A percentile compares a stretch with the other conserved stretches of the same genome.
Conservation (phyloP, 495 filamentous ascomycete genomes). For the Tuber brumale region DNA sequence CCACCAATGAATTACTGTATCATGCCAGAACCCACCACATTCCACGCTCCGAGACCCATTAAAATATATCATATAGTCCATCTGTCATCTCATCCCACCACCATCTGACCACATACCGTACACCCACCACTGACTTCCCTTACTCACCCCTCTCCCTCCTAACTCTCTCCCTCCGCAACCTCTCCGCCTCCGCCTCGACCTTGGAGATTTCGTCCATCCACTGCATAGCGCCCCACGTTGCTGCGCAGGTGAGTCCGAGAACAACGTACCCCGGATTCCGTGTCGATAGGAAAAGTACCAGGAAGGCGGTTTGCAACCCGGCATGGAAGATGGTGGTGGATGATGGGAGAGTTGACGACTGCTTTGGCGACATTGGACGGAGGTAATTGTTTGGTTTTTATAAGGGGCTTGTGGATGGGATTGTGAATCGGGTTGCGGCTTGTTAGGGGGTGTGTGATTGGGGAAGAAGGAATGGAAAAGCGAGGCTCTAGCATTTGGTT, state of each 20-base stretch:
- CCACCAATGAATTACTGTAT: not conserved
- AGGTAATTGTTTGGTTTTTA: conserved; percentile 42
- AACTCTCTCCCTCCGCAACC: conserved; percentile 45
- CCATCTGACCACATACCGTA: not conserved
- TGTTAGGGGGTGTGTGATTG: not conserved
- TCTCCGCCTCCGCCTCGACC: conserved; percentile 57
- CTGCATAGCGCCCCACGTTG: conserved; percentile 90
- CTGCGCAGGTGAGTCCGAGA: conserved; percentile 66
- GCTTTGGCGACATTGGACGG: conserved; percentile 77
- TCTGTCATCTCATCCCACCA: not conserved
- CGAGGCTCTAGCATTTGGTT: not conserved
- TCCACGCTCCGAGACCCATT: not conserved
- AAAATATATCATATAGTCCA: not conserved
- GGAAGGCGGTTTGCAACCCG: conserved; percentile 58
- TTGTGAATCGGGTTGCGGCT: not conserved
- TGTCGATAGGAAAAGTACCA: conserved; percentile 68
- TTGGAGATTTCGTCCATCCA: conserved; percentile 67
- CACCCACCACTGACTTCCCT: conserved; percentile 34
- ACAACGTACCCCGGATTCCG: conserved; percentile 79
- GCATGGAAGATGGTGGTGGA: conserved; percentile 60
- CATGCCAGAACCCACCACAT: no score
- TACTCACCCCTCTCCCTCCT: conserved; percentile 35
- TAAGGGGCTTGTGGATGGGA: not conserved
- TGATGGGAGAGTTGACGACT: conserved; percentile 73
- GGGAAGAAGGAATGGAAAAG: not conserved